phyloP scores from a whole-genome alignment of 306 rosid species.

The Cucumis cinereus region DNA sequence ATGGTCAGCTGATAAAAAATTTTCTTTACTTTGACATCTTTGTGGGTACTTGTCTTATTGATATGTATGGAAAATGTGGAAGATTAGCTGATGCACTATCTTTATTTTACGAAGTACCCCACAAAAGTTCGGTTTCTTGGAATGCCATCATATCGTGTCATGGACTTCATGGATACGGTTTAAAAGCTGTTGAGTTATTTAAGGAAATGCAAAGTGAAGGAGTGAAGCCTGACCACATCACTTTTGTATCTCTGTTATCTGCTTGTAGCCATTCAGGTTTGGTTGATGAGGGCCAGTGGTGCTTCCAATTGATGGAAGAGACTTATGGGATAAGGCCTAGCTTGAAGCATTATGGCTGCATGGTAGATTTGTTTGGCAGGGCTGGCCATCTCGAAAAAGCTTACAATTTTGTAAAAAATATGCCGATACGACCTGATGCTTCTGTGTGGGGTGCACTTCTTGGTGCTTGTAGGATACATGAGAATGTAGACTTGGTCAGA shows the following conservation, averaged over 20 bases:
- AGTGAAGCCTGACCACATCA: conserved; percentile 30
- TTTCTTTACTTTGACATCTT: conserved; percentile 25
- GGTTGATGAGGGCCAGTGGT: conserved; percentile 26
- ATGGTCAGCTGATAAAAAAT: conserved; percentile 32
- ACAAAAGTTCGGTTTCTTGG: conserved; percentile 26
- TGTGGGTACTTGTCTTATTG: conserved; percentile 34
- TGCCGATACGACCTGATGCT: conserved; percentile 35
- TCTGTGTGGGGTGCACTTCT: conserved; percentile 51
- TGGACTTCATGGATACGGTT: conserved; percentile 36
- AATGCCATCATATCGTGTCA: conserved; percentile 36
- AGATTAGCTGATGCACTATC: conserved; percentile 32
- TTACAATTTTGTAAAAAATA: conserved; percentile 21
- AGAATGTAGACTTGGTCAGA: conserved; percentile 27
- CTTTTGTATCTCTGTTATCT: conserved; percentile 29
- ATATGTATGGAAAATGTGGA: conserved; percentile 51
- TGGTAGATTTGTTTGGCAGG: conserved; percentile 44
- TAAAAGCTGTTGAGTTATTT: conserved; percentile 27
- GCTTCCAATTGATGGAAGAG: conserved; percentile 29
- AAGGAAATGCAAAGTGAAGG: conserved; percentile 20
- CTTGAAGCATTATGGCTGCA: conserved; percentile 32
- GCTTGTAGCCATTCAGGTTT: conserved; percentile 49
- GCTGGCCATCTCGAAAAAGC: conserved; percentile 36
- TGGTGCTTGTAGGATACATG: conserved; percentile 47
- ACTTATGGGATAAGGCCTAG: conserved; percentile 29
- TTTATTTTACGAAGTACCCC: conserved; percentile 22